Evolutionary conservation across 768 basidiomycete genomes (phyloP).

Genomic region (Macrolepiota albuminosa): DNA sequence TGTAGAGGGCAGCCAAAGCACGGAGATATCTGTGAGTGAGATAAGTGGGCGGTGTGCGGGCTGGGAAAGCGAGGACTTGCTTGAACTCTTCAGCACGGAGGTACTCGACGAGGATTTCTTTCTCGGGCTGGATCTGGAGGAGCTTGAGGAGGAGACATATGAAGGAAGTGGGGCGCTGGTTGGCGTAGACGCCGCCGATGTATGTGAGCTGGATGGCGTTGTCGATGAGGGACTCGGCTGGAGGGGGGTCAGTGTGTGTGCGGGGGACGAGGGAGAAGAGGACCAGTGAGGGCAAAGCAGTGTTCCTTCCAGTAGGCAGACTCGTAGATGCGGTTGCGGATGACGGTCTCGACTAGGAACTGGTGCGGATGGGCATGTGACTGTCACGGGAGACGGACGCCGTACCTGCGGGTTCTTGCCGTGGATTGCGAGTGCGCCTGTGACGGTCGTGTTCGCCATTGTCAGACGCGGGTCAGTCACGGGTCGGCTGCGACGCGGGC

Average conservation of each 20-base stretch:
- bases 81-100: conserved; percentile 97
- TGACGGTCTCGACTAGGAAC: conserved; percentile 95
- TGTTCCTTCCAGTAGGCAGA: conserved; percentile 97
- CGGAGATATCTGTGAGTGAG: conserved; percentile 77
- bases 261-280: conserved; percentile 14
- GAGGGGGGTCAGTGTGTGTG: neutral
- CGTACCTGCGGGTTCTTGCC: conserved; percentile 94
- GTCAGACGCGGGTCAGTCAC: no score
- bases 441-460: conserved; percentile 94
- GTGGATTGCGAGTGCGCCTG: conserved; percentile 85
- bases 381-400: neutral
- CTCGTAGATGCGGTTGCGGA: conserved; percentile 95
- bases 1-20: conserved; percentile 89
- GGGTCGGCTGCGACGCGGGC: conserved; percentile 30
- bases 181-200: conserved; percentile 94
- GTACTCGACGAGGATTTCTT: conserved; percentile 95
- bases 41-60: neutral
- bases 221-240: conserved; percentile 92
- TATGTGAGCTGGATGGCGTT: conserved; percentile 77
- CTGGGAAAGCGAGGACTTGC: conserved; percentile 34
- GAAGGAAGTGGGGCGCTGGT: conserved; percentile 93
- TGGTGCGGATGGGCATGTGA: conserved; percentile 28
- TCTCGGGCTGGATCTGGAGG: conserved; percentile 95
- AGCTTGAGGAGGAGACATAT: conserved; percentile 90
- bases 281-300: conserved; percentile 94